phyloP scores from a whole-genome alignment of 768 basidiomycete species.

The Tulasnella sp. region DNA sequence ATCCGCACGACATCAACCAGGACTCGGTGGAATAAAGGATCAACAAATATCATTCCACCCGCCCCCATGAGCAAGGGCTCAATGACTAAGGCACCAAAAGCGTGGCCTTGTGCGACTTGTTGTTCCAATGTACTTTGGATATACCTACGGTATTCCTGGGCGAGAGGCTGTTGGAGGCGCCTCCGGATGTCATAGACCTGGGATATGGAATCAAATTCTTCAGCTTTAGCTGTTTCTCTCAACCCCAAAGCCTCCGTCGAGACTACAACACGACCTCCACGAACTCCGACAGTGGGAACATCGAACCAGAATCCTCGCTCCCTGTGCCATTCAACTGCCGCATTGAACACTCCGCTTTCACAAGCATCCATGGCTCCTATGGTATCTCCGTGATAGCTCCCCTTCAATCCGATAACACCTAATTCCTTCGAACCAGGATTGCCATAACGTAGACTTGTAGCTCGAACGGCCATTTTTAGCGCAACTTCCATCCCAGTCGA shows the following conservation, averaged over 20 bases:
- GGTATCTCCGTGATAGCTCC: slow-evolving; percentile 96
- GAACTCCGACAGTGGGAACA: slow-evolving; percentile 63
- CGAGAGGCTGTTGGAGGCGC: slow-evolving; percentile 50
- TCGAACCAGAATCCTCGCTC: slow-evolving; percentile 92
- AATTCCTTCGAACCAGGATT: slow-evolving; percentile 29
- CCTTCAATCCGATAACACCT: slow-evolving; percentile 74
- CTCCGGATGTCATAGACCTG: slow-evolving; percentile 56
- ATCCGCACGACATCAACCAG: slow-evolving; percentile 66
- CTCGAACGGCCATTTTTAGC: slow-evolving; percentile 87
- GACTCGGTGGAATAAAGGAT: slow-evolving; percentile 87
- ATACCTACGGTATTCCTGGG: slow-evolving; percentile 45
- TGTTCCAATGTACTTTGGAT: slow-evolving; percentile 40
- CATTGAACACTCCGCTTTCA: slow-evolving; percentile 61
- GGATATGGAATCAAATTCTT: slow-evolving; percentile 35
- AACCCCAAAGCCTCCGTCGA: slow-evolving; percentile 16
- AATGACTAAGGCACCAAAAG: slow-evolving; percentile 56
- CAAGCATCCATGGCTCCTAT: slow-evolving; percentile 96
- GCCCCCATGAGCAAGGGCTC: slow-evolving; percentile 93
- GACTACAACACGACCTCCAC: slow-evolving; percentile 43
- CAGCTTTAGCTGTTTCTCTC: slow-evolving; percentile 12
- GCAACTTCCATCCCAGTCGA: slow-evolving; percentile 97
- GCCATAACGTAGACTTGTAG: slow-evolving; percentile 36
- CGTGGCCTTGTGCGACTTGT: slow-evolving; percentile 30
- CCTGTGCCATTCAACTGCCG: slow-evolving; percentile 87
- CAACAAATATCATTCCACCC: slow-evolving; percentile 94